Percentiles rank a stretch among this genome's conserved stretches.
phyloP scores from a whole-genome alignment of 2,329 filamentous ascomycete species.

The Fusarium neocosmosporiellum region DNA sequence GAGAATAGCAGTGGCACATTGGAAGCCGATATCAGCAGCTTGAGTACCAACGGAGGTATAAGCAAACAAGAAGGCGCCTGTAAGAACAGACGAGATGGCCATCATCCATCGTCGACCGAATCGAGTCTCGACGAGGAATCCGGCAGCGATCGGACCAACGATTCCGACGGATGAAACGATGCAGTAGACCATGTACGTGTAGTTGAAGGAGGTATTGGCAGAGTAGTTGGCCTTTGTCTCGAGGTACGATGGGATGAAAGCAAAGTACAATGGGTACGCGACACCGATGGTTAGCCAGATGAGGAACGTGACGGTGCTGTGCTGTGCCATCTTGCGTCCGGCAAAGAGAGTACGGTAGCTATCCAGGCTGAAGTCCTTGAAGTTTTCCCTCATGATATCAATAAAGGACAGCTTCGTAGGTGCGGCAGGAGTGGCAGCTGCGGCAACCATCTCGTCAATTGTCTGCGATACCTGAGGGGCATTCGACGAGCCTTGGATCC shows the following conservation, averaged over 20 bases:
- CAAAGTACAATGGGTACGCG: slow-evolving; percentile 59
- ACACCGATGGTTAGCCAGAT: slow-evolving; percentile 60
- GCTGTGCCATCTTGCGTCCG: slow-evolving; percentile 47
- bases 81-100: slow-evolving; percentile 54
- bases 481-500: slow-evolving; percentile 2
- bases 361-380: slow-evolving; percentile 40
- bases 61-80: slow-evolving; percentile 56
- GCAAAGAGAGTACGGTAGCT: slow-evolving; percentile 49
- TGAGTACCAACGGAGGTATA: slow-evolving; percentile 53
- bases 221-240: slow-evolving; percentile 50
- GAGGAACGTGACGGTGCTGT: slow-evolving; percentile 52
- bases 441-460: background rate
- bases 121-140: slow-evolving; percentile 54
- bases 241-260: slow-evolving; percentile 59
- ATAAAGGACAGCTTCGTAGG: slow-evolving; percentile 23
- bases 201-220: slow-evolving; percentile 38
- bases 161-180: slow-evolving; percentile 53
- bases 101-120: slow-evolving; percentile 58
- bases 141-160: slow-evolving; percentile 54
- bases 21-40: slow-evolving; percentile 48
- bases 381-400: slow-evolving; percentile 39
- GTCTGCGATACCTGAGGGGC: background rate
- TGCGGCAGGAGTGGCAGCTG: background rate
- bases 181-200: slow-evolving; percentile 51
- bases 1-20: slow-evolving; percentile 53